phyloP scores from a whole-genome alignment of 1,284 basidiomycete genomes.

The Ceratobasidium sp. region DNA sequence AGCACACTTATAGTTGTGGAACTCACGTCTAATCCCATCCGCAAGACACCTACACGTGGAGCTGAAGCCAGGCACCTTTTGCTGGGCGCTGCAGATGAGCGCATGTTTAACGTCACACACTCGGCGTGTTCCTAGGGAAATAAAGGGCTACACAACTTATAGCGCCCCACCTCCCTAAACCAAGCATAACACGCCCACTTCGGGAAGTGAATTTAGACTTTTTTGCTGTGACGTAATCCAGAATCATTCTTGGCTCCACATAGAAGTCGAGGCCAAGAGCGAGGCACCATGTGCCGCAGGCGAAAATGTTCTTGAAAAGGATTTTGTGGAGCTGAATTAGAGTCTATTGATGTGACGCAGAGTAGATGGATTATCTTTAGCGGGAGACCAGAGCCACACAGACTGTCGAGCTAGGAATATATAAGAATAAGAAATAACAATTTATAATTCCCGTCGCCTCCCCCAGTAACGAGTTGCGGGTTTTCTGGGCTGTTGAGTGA shows the following conservation, averaged over 20 bases:
- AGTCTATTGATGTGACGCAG: too few species aligned
- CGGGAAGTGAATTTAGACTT: not conserved
- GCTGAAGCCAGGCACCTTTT: not conserved
- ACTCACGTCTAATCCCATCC: not conserved
- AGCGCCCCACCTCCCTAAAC: slow-evolving; percentile 3
- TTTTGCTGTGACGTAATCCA: slow-evolving; percentile 1
- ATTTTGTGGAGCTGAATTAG: too few species aligned
- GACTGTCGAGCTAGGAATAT: too few species aligned
- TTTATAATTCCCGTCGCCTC: too few species aligned
- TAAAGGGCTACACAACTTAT: not conserved
- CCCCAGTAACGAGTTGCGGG: too few species aligned
- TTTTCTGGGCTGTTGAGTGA: too few species aligned
- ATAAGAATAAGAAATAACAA: too few species aligned
- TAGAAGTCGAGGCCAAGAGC: not conserved
- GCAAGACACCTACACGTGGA: slow-evolving; percentile 1
- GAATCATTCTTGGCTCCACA: slow-evolving; percentile 3
- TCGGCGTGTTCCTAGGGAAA: not conserved
- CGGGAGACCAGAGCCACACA: too few species aligned
- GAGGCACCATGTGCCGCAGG: not conserved
- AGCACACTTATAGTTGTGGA: slow-evolving; percentile 2
- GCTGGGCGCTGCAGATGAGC: not conserved
- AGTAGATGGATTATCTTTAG: too few species aligned
- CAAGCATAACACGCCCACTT: not conserved
- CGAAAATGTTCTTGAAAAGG: not conserved
- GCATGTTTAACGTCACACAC: not conserved